Conservation (phyloP, 371 early-diverging fungal species). For the Chytridium lagenaria region DNA sequence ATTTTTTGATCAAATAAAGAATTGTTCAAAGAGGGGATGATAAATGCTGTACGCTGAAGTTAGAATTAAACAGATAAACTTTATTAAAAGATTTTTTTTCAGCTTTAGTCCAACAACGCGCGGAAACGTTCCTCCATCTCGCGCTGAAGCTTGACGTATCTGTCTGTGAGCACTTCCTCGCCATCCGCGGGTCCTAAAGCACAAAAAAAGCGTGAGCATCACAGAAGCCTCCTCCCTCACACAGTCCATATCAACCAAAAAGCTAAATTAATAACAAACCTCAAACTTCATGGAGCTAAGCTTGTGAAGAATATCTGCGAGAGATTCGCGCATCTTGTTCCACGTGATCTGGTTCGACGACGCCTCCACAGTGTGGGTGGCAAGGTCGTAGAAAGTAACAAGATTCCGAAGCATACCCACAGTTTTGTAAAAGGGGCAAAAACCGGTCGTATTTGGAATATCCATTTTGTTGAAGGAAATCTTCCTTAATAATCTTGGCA, state of each 20-base stretch:
- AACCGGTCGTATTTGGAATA: slow-evolving; percentile 99
- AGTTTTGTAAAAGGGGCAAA: slow-evolving; percentile 99
- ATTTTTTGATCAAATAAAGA: neutral
- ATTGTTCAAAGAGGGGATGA: too few relatives aligned
- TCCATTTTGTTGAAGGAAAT: slow-evolving; percentile 99
- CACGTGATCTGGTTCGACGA: slow-evolving; percentile 91
- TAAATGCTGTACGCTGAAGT: too few relatives aligned
- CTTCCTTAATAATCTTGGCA: slow-evolving; percentile 99
- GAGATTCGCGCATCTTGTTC: slow-evolving; percentile 92
- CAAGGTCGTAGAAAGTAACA: slow-evolving; percentile 95
- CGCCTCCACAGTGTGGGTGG: slow-evolving; percentile 92
- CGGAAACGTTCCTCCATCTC: slow-evolving; percentile 98
- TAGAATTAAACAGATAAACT: too few relatives aligned
- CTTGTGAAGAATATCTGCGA: slow-evolving; percentile 95
- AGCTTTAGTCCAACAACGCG: slow-evolving; percentile 66
- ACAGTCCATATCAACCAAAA: neutral
- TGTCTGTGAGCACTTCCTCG: slow-evolving; percentile 80
- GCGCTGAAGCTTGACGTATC: slow-evolving; percentile 85
- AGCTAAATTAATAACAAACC: slow-evolving; percentile 48
- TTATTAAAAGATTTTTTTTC: neutral
- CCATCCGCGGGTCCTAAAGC: slow-evolving; percentile 92
- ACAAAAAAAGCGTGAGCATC: neutral
- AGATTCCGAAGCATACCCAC: slow-evolving; percentile 98
- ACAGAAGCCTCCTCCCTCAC: neutral
- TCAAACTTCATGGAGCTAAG: slow-evolving; percentile 99